phyloP scores from a whole-genome alignment of 2,329 filamentous ascomycete species.

The Aspergillus uvarum region DNA sequence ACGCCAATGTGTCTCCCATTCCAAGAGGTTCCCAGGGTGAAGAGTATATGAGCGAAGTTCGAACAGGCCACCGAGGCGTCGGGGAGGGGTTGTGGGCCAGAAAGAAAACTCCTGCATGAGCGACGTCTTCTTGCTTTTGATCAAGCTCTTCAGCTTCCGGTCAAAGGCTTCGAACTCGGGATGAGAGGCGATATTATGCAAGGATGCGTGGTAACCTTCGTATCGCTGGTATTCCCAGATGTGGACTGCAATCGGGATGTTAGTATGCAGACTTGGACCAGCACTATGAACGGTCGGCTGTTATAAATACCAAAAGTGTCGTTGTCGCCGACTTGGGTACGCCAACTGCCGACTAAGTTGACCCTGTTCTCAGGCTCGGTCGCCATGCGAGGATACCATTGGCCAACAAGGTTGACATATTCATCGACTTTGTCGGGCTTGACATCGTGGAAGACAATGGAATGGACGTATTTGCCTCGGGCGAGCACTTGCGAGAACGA shows the following conservation, averaged over 20 bases:
- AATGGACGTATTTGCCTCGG: constrained; percentile 96
- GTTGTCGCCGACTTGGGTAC: constrained; percentile 94
- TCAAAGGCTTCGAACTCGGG: constrained; percentile 84
- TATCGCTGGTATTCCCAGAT: constrained; percentile 99
- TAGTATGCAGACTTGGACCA: constrained; percentile 25
- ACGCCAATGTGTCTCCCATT: constrained; percentile 99
- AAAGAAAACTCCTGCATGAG: constrained; percentile 99
- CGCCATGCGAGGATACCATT: constrained; percentile 91
- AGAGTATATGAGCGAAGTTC: constrained; percentile 96
- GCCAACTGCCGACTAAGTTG: constrained; percentile 94
- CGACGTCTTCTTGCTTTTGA: constrained; percentile 79
- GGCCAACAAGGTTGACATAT: constrained; percentile 83
- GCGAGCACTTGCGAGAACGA: constrained; percentile 95
- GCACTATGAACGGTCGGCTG: neutral
- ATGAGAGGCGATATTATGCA: constrained; percentile 78
- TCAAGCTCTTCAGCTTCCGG: constrained; percentile 77
- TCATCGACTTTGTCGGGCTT: constrained; percentile 95
- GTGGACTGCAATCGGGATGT: constrained; percentile 65
- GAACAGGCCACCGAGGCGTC: constrained; percentile 86
- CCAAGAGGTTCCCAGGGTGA: constrained; percentile 89
- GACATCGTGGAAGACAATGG: constrained; percentile 94
- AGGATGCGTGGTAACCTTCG: constrained; percentile 88
- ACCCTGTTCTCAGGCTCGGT: constrained; percentile 84
- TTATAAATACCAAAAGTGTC: constrained; percentile 82
- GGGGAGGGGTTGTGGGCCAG: constrained; percentile 93